Percentiles rank a stretch among this genome's conserved stretches.
These are phyloP conservation scores for Canavalia gladiata DNA, from an alignment of 306 rosid genomes.

Conservation along the genomic window DNA sequence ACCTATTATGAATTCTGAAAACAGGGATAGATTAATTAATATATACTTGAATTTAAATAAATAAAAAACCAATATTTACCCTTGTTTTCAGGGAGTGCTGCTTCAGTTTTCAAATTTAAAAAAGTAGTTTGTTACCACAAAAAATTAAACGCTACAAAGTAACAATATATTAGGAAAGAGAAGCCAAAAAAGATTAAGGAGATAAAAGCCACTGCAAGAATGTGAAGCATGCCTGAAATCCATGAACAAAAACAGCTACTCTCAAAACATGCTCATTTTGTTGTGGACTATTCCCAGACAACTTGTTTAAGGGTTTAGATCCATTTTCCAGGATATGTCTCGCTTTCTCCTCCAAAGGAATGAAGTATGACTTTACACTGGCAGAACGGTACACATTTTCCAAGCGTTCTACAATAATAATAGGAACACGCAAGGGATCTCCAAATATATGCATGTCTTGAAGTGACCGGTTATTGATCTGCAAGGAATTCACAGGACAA, in stretches of 20 bases:
- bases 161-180: constrained; percentile 24
- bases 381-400: constrained; percentile 60
- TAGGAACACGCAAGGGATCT: constrained; percentile 78
- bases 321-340: constrained; percentile 55
- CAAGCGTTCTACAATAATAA: constrained; percentile 80
- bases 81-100: constrained; percentile 6
- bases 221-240: constrained; percentile 86
- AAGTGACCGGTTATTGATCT: constrained; percentile 86
- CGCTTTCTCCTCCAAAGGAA: constrained; percentile 59
- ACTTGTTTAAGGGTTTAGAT: constrained; percentile 55
- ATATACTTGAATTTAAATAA: constrained; percentile 25
- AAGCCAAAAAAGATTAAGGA: constrained; percentile 3
- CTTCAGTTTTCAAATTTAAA: constrained; percentile 21
- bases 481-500: constrained; percentile 49
- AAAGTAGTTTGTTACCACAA: background rate
- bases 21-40: constrained; percentile 11
- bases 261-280: constrained; percentile 68
- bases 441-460: constrained; percentile 86
- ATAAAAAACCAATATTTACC: background rate
- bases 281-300: constrained; percentile 47
- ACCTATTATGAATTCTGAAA: constrained; percentile 7
- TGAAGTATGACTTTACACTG: constrained; percentile 70
- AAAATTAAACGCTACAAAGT: constrained; percentile 11
- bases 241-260: constrained; percentile 89
- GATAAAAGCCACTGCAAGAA: constrained; percentile 42